Evolutionary conservation across 176 grass and related monocot genomes (phyloP), one percentile per base, ranked within the genome.

Genomic region (Alloteropsis semialata): DNA sequence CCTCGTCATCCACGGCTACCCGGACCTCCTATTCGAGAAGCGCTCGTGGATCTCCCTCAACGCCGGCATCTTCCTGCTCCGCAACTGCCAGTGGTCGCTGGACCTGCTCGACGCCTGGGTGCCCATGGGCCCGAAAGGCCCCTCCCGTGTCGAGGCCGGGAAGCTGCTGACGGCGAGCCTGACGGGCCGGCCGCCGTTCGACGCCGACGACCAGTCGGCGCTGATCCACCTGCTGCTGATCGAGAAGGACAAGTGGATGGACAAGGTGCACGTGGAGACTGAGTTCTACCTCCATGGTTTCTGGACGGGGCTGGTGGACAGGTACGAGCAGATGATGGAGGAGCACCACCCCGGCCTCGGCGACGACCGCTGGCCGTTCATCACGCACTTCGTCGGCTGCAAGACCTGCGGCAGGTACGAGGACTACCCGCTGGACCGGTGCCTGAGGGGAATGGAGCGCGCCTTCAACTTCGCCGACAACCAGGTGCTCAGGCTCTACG

Each of bases 391-490:
- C 68, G 90, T 96, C 37, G 93, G 93, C 0, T 96, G 93, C 80
- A 93, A 93, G 83, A 91, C 88, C 6, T 96, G 93, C 66, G 90
- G 88, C 21, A 72, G 77, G 46, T 68, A 80, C 45, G 78, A 55
- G 46, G 90, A 93, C 72, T 93, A 96, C 81, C 93, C 93, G 17
- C 57, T 69, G 24, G 91, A 93, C 28, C 50, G 62, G 17, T 96
- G 94, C 84, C 50, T 96, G 30, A n/a, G 29, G 32, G 76, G 85
- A 17, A 93, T 96, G 90, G 94, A 96, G 83, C 84, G 94, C 72
- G 94, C 94, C 22, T 85, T 96, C 84, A 96, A 96, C 84, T 96
- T 96, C 79, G 93, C 88, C 5, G 93, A 96, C 70, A 91, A 96
- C 82, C 94, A 96, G 86, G 80, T 96, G 75, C 83, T 94, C 48